These are phyloP conservation scores for Magnusiomyces suaveolens DNA, from an alignment of 1,139 yeast genomes.

Conservation along the genomic window DNA sequence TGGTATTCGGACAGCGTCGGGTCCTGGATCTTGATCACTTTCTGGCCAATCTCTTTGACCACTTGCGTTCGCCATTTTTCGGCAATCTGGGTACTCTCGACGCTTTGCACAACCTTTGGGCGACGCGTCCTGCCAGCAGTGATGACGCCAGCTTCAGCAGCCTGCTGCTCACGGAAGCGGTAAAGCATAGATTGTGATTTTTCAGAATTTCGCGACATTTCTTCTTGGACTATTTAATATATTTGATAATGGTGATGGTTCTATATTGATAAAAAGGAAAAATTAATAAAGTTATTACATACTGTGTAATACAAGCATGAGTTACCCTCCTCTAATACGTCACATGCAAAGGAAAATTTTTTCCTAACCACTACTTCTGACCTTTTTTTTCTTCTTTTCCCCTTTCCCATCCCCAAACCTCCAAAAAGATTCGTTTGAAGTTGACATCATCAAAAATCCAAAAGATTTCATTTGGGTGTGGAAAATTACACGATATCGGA, in stretches of 20 bases:
- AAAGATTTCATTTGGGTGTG: too few relatives aligned
- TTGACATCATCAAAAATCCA: not conserved
- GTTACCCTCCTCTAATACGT: too few relatives aligned
- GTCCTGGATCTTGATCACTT: constrained; percentile 59
- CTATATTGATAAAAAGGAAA: too few relatives aligned
- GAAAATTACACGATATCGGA: too few relatives aligned
- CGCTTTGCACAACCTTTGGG: constrained; percentile 52
- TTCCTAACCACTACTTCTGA: constrained; percentile 13
- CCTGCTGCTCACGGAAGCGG: constrained; percentile 53
- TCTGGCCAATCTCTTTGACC: constrained; percentile 52
- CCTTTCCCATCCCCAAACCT: constrained; percentile 12
- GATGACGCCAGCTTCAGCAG: constrained; percentile 49
- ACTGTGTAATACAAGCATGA: too few relatives aligned
- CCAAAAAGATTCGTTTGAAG: not conserved
- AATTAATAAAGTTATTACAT: not conserved
- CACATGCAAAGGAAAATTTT: too few relatives aligned
- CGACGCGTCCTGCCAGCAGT: constrained; percentile 40
- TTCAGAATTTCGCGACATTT: constrained; percentile 68
- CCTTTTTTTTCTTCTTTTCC: constrained; percentile 5
- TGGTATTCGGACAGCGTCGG: constrained; percentile 47
- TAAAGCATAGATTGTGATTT: constrained; percentile 65
- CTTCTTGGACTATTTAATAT: not conserved
- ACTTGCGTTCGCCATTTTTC: constrained; percentile 66
- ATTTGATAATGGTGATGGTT: too few relatives aligned
- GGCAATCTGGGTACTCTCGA: constrained; percentile 53